These are phyloP conservation scores for Podospora appendiculata DNA, from an alignment of 495 filamentous ascomycete genomes.

Conservation along the genomic window DNA sequence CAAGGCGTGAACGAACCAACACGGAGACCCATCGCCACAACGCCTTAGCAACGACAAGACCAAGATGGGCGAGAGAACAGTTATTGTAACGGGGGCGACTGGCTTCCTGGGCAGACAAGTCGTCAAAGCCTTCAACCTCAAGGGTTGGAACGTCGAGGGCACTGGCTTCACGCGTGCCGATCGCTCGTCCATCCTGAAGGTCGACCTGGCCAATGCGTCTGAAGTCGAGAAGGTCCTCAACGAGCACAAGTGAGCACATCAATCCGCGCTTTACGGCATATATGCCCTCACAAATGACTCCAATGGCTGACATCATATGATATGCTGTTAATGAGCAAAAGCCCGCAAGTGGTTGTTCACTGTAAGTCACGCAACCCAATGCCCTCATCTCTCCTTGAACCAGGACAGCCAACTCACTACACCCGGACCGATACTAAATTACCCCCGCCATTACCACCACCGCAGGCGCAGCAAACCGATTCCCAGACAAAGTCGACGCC, in stretches of 20 bases:
- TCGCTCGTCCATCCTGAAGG: conserved; percentile 65
- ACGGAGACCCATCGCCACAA: background rate
- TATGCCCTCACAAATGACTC: background rate
- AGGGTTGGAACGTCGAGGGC: conserved; percentile 70
- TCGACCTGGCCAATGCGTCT: conserved; percentile 56
- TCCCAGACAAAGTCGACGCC: conserved; percentile 73
- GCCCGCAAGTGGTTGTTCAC: conserved; percentile 77
- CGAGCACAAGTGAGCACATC: conserved; percentile 47
- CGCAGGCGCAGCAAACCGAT: conserved; percentile 74
- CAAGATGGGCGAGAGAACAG: conserved; percentile 36
- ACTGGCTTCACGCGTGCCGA: conserved; percentile 67
- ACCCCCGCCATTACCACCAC: no score
- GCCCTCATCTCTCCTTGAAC: no score
- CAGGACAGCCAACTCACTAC: no score
- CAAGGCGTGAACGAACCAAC: background rate
- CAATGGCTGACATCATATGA: background rate
- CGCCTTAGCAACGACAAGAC: background rate
- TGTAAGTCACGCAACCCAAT: conserved; percentile 42
- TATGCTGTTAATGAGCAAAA: no score
- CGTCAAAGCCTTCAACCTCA: conserved; percentile 59
- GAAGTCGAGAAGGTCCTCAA: conserved; percentile 59
- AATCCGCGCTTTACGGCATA: no score
- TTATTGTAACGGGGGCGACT: conserved; percentile 76
- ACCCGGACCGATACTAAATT: no score
- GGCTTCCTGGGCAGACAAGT: conserved; percentile 80